Evolutionary conservation across 2,329 filamentous ascomycete genomes (phyloP).

Genomic region (Raffaelea albimanens): DNA sequence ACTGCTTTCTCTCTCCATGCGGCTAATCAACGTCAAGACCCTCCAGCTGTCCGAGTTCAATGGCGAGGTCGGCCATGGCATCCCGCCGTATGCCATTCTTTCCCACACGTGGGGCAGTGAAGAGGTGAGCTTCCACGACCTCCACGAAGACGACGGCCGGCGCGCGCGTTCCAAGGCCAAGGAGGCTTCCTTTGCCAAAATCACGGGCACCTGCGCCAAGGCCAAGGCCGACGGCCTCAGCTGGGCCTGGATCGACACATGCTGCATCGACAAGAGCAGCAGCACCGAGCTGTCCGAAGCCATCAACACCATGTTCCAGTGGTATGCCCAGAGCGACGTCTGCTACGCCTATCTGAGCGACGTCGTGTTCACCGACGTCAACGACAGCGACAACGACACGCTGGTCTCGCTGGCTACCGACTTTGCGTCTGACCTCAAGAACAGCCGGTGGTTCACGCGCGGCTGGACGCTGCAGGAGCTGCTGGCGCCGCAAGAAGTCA

Average conservation of each 20-base stretch:
- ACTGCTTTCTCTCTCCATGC: neutral
- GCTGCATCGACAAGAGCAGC: slow-evolving; percentile 7
- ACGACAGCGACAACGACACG: neutral
- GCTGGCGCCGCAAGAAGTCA: neutral
- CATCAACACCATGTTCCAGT: slow-evolving; percentile 2
- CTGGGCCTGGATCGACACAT: slow-evolving; percentile 5
- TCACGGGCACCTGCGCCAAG: neutral
- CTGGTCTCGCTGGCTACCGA: too few relatives aligned
- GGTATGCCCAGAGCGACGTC: neutral
- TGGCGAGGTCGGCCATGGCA: neutral
- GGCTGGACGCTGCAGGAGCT: neutral
- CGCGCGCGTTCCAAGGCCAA: neutral
- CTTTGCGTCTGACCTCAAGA: neutral
- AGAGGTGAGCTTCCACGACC: slow-evolving; percentile 12
- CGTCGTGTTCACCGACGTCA: neutral
- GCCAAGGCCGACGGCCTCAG: neutral
- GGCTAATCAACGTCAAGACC: neutral
- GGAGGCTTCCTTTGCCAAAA: neutral
- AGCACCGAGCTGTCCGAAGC: slow-evolving; percentile 4
- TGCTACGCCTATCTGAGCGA: neutral
- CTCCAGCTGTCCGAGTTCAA: neutral
- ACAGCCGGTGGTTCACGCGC: neutral
- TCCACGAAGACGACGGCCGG: neutral
- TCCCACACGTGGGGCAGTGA: slow-evolving; percentile 10
- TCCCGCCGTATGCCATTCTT: slow-evolving; percentile 7